A percentile compares a stretch with the other conserved stretches of the same genome.
Conservation (phyloP, 768 basidiomycete species). For the Leccinum arenicola region DNA sequence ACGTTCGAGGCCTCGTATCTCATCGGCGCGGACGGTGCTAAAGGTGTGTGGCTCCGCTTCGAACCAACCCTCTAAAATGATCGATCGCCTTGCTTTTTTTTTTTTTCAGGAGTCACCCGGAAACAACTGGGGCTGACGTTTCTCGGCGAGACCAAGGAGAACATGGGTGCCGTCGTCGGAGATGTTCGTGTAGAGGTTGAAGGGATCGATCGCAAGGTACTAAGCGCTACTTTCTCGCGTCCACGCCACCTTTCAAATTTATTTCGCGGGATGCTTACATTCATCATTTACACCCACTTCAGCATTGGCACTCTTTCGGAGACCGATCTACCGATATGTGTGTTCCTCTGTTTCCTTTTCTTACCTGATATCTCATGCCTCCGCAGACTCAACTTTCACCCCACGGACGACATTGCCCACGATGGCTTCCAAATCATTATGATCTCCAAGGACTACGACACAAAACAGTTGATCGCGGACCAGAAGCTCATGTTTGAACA, state of each 20-base stretch:
- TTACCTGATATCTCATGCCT: neutral
- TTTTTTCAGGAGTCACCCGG: constrained; percentile 32
- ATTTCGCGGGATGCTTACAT: neutral
- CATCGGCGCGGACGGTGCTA: constrained; percentile 43
- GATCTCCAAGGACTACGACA: constrained; percentile 3
- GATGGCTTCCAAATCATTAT: constrained; percentile 23
- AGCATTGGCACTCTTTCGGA: constrained; percentile 27
- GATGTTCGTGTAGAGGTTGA: constrained; percentile 35
- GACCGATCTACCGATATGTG: constrained; percentile 5
- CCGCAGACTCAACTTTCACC: constrained; percentile 9
- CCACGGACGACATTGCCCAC: constrained; percentile 16
- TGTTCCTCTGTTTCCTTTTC: neutral
- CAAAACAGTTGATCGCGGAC: constrained; percentile 17
- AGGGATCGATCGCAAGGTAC: constrained; percentile 28
- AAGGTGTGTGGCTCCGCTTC: constrained; percentile 12
- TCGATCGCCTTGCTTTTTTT: neutral
- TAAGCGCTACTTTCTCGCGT: neutral
- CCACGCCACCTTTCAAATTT: neutral
- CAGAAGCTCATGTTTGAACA: constrained; percentile 27
- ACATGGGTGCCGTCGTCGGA: constrained; percentile 29
- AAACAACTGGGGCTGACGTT: constrained; percentile 42
- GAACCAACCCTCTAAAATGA: too few species aligned
- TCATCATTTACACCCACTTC: neutral
- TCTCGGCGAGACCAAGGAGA: constrained; percentile 36
- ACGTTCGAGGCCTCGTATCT: constrained; percentile 32